Evolutionary conservation across 352 stramenopile species (phyloP).

Genomic region (Phytophthora colocasiae): DNA sequence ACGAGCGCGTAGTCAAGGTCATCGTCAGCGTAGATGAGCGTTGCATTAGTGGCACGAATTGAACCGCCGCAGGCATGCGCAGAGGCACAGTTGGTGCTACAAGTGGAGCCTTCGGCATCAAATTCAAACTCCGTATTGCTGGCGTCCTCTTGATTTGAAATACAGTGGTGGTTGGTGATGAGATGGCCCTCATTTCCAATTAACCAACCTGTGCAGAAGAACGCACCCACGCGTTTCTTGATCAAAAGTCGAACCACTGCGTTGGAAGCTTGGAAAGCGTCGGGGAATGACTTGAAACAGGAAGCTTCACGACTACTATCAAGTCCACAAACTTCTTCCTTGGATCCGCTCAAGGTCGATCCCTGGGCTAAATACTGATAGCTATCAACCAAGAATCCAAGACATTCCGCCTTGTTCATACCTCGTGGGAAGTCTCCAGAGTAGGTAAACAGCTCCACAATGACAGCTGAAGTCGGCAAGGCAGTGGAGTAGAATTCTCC

Average conservation of each 20-base stretch:
- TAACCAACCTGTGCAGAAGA: constrained; percentile 81
- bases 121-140: constrained; percentile 76
- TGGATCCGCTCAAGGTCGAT: constrained; percentile 19
- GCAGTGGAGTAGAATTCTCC: constrained; percentile 42
- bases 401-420: constrained; percentile 30
- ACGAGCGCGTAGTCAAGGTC: constrained; percentile 73
- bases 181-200: constrained; percentile 76
- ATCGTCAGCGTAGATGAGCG: constrained; percentile 44
- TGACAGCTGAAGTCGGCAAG: constrained; percentile 46
- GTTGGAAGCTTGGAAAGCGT: constrained; percentile 29
- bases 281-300: constrained; percentile 44
- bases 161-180: constrained; percentile 86
- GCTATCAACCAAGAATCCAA: constrained; percentile 59
- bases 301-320: constrained; percentile 63
- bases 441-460: constrained; percentile 53
- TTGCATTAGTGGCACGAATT: constrained; percentile 34
- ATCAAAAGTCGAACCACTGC: constrained; percentile 66
- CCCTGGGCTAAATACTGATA: constrained; percentile 44
- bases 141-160: constrained; percentile 49
- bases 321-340: constrained; percentile 59
- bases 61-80: constrained; percentile 47
- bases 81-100: constrained; percentile 39
- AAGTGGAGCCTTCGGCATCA: constrained; percentile 45
- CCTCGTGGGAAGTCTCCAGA: neutral
- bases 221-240: constrained; percentile 55